phyloP scores from a whole-genome alignment of 805 yeast species.

The Myxozyma geophila region DNA sequence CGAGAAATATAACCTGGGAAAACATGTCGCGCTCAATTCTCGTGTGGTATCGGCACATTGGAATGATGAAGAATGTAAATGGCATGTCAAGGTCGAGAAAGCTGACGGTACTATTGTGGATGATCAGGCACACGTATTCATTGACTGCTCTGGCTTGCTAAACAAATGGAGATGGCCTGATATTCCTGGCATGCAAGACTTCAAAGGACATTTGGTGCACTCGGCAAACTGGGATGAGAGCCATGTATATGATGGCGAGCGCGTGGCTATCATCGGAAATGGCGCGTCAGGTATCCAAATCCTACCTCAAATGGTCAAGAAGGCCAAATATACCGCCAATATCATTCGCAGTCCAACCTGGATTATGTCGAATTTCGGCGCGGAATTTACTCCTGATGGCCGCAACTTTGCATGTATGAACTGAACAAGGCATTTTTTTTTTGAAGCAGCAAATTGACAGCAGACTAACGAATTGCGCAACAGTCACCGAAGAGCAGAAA shows the following conservation, averaged over 20 bases:
- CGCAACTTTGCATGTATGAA: slow-evolving; percentile 11
- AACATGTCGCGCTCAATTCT: slow-evolving; percentile 36
- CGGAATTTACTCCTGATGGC: slow-evolving; percentile 24
- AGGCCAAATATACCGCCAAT: slow-evolving; percentile 38
- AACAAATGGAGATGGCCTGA: slow-evolving; percentile 42
- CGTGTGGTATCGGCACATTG: slow-evolving; percentile 36
- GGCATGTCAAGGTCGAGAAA: slow-evolving; percentile 26
- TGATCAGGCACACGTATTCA: slow-evolving; percentile 15
- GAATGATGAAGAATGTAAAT: slow-evolving; percentile 33
- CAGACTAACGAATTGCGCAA: not conserved
- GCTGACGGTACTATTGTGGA: slow-evolving; percentile 5
- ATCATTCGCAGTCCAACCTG: slow-evolving; percentile 36
- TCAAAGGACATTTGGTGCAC: slow-evolving; percentile 44
- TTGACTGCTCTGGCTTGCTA: slow-evolving; percentile 23
- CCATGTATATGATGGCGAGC: slow-evolving; percentile 28
- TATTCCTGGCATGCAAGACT: slow-evolving; percentile 41
- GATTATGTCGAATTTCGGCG: slow-evolving; percentile 23
- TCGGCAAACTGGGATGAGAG: slow-evolving; percentile 34
- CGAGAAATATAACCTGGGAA: slow-evolving; percentile 38
- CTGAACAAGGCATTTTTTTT: not conserved
- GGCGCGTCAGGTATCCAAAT: slow-evolving; percentile 48
- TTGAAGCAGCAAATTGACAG: not conserved
- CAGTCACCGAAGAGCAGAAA: slow-evolving; percentile 26
- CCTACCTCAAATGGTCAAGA: slow-evolving; percentile 38
- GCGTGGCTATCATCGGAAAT: slow-evolving; percentile 45